Conservation (phyloP, 1,139 yeast species). For the Diutina pseudorugosa region DNA sequence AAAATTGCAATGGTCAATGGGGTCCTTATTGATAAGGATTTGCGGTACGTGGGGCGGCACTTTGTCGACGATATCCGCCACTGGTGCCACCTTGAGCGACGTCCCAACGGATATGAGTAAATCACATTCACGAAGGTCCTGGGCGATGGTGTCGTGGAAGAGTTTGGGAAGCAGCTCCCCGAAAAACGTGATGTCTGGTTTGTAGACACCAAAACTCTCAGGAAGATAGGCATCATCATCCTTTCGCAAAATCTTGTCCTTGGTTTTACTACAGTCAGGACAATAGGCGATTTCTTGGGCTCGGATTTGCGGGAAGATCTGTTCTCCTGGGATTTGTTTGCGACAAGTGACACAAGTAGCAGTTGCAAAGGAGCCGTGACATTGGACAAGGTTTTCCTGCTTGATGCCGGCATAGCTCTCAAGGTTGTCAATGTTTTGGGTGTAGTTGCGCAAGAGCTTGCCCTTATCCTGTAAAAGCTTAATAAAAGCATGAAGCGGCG, state of each 20-base stretch:
- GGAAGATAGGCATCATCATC: conserved; percentile 18
- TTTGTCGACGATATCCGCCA: conserved; percentile 66
- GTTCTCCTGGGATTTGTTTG: conserved; percentile 54
- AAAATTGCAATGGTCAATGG: conserved; percentile 29
- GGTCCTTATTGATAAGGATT: conserved; percentile 68
- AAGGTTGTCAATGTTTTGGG: conserved; percentile 89
- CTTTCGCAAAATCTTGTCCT: conserved; percentile 18
- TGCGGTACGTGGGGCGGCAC: conserved; percentile 63
- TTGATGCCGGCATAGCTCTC: conserved; percentile 76
- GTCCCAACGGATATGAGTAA: conserved; percentile 83
- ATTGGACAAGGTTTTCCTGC: conserved; percentile 66
- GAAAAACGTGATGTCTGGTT: conserved; percentile 92
- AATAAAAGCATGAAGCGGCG: conserved; percentile 84
- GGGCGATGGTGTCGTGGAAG: conserved; percentile 10
- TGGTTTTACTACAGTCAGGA: conserved; percentile 38
- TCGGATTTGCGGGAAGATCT: conserved; percentile 50
- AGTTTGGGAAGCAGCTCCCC: conserved; percentile 69
- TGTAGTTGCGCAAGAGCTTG: conserved; percentile 75
- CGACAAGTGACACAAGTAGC: conserved; percentile 84
- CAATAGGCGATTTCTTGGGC: conserved; percentile 58
- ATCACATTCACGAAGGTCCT: conserved; percentile 41
- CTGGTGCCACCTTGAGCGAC: conserved; percentile 90
- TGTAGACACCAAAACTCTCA: conserved; percentile 66
- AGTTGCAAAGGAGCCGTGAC: conserved; percentile 92
- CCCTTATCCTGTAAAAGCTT: conserved; percentile 63